Base-by-base conservation (phyloP, 805 yeast species). In the Ogataea nakhonphanomensis region DNA sequence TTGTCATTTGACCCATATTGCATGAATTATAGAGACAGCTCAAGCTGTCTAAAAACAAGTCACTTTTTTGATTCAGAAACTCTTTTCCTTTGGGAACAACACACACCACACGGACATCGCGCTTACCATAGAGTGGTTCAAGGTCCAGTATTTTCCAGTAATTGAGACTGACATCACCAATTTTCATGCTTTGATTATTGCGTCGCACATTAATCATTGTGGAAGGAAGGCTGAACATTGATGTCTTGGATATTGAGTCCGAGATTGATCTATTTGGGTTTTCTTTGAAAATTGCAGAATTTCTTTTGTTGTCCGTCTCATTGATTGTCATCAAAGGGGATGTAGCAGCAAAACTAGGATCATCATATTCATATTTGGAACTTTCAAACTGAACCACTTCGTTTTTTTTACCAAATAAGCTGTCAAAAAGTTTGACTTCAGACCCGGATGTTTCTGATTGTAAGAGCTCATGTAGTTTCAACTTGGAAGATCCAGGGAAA, bases 131-230 rank as follows among this genome's bases (percentile, higher is more conserved):
- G 7, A 73, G 50, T 0, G 91, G 86, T 31, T 72, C 70, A 35
- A 84, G 67, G 43, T 76, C 74, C 50, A 84, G 54, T 31, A 70
- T 62, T 50, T 67, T 78, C 89, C 82, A 81, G 51, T 73, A 74
- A 43, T 61, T 58, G 12, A 73, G 58, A 34, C 75, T 78, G 24
- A 70, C 64, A 50, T 70, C 70, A 55, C 71, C 78, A 30, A 73
- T 66, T 25, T 66, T 72, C 42, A 68, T 62, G 22, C 57, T 65
- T 35, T 70, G 65, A 33, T 69, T 64, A 36, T 62, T 39, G 14
- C 73, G 48, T 41, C 56, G 62, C 3, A 67, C 61, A 29, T 55
- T 65, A 12, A 69, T 35, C 14, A 50, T 48, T 0, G 76, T 68
- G 3, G 65, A 53, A 3, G 65, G 60, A 7, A 69, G 53, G 11